A percentile compares a stretch with the other conserved stretches of the same genome.
phyloP scores from a whole-genome alignment of 1,284 basidiomycete genomes.

The Sporisorium exsertum region DNA sequence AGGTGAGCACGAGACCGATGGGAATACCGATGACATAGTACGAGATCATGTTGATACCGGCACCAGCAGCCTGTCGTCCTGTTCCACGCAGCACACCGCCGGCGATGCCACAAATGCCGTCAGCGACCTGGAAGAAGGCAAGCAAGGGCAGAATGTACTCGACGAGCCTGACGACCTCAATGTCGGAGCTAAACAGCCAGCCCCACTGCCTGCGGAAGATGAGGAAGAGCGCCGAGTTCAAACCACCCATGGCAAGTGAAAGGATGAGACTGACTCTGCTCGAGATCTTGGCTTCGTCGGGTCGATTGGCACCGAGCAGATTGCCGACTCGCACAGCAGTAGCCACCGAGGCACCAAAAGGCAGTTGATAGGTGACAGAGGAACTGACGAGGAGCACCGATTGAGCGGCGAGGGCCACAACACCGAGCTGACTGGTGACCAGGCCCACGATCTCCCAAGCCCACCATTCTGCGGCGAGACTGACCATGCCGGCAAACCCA shows the following conservation, averaged over 20 bases:
- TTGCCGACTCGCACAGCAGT: constrained; percentile 79
- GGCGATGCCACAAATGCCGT: constrained; percentile 78
- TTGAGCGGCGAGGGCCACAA: constrained; percentile 74
- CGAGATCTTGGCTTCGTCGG: constrained; percentile 66
- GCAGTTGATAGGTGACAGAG: constrained; percentile 84
- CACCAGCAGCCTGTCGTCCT: constrained; percentile 75
- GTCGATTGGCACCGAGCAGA: constrained; percentile 72
- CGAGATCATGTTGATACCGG: constrained; percentile 71
- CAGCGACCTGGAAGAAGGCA: constrained; percentile 77
- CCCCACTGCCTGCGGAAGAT: constrained; percentile 81
- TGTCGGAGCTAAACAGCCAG: constrained; percentile 85
- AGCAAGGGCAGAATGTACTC: constrained; percentile 79
- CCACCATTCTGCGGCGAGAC: constrained; percentile 88
- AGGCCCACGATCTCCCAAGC: constrained; percentile 81
- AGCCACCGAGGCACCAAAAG: constrained; percentile 83
- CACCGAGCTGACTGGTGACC: constrained; percentile 63
- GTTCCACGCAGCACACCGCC: constrained; percentile 81
- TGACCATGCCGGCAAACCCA: constrained; percentile 72
- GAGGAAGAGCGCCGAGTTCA: constrained; percentile 77
- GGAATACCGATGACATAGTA: constrained; percentile 72
- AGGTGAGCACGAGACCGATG: constrained; percentile 71
- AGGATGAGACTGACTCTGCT: constrained; percentile 61
- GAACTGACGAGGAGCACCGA: constrained; percentile 80
- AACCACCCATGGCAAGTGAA: constrained; percentile 33
- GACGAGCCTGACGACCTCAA: constrained; percentile 78